Evolutionary conservation across 768 basidiomycete genomes (phyloP).

Genomic region (Boletus rufocinnamomeus): DNA sequence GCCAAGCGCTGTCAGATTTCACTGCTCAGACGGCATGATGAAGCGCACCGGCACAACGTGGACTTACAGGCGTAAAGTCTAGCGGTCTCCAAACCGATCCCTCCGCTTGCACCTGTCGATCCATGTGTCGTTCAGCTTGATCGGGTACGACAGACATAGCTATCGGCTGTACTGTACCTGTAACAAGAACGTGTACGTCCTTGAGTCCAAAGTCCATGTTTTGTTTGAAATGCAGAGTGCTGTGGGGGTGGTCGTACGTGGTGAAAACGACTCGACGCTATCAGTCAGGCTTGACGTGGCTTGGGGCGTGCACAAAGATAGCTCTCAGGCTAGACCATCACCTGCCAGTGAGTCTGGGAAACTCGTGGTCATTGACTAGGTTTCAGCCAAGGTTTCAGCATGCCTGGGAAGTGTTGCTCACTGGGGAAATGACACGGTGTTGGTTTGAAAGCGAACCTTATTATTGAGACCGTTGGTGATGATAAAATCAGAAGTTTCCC

Average conservation of each 20-base stretch:
- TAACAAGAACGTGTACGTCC: slow-evolving; percentile 66
- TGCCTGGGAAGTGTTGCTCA: slow-evolving; percentile 17
- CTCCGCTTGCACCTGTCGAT: slow-evolving; percentile 66
- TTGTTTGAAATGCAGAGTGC: neutral
- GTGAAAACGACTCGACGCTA: neutral
- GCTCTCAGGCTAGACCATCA: slow-evolving; percentile 11
- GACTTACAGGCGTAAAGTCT: slow-evolving; percentile 55
- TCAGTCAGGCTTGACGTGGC: neutral
- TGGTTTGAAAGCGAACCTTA: neutral
- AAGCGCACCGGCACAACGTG: neutral
- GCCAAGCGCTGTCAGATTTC: slow-evolving; percentile 53
- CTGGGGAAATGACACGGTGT: neutral
- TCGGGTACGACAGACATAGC: neutral
- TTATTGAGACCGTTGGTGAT: neutral
- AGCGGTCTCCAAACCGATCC: slow-evolving; percentile 68
- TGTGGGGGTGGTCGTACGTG: slow-evolving; percentile 1
- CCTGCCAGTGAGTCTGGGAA: slow-evolving; percentile 1
- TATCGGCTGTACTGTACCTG: slow-evolving; percentile 44
- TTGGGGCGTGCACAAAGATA: slow-evolving; percentile 9
- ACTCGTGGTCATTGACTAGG: slow-evolving; percentile 2
- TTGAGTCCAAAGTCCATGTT: slow-evolving; percentile 58
- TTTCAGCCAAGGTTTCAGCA: slow-evolving; percentile 18
- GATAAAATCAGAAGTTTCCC: neutral
- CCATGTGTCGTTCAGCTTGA: neutral
- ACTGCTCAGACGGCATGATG: neutral